Conservation (phyloP, 345 rosid genomes). For the Salix brachista region DNA sequence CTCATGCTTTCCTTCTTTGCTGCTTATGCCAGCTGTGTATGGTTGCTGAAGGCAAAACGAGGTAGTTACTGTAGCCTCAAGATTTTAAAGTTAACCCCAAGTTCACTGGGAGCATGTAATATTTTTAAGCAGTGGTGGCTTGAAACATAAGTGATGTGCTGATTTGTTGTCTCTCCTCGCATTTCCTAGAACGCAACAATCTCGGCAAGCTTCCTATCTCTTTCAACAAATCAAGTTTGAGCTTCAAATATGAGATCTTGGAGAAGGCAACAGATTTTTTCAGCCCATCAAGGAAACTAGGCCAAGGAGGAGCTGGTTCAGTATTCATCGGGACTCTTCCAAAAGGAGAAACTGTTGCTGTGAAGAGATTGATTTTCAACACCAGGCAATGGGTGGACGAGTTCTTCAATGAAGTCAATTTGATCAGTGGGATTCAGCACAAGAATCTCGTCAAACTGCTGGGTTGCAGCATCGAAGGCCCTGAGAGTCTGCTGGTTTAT, state of each 20-base stretch:
- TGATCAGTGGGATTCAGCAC: constrained; percentile 49
- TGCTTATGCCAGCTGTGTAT: constrained; percentile 28
- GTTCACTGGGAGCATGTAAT: too few relatives aligned
- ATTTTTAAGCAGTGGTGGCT: background rate
- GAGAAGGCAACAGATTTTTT: constrained; percentile 54
- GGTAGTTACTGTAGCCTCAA: constrained; percentile 23
- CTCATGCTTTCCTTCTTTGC: constrained; percentile 28
- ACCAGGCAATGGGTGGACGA: constrained; percentile 60
- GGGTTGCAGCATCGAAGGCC: constrained; percentile 63
- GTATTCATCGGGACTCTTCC: constrained; percentile 44
- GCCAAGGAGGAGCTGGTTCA: constrained; percentile 56
- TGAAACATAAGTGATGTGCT: background rate
- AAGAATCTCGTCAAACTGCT: constrained; percentile 52
- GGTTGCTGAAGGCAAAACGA: constrained; percentile 26
- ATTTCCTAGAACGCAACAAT: constrained; percentile 19
- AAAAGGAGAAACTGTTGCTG: constrained; percentile 41
- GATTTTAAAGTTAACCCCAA: background rate
- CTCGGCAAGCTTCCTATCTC: constrained; percentile 23
- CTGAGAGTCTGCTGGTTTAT: constrained; percentile 56
- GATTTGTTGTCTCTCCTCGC: background rate
- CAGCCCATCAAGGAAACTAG: constrained; percentile 35
- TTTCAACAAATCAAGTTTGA: constrained; percentile 26
- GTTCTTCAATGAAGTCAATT: constrained; percentile 52
- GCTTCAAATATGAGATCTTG: constrained; percentile 43
- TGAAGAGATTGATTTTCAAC: constrained; percentile 46